Base-by-base conservation (phyloP, 2,329 filamentous ascomycete species). In the Lasiodiplodia sp. region DNA sequence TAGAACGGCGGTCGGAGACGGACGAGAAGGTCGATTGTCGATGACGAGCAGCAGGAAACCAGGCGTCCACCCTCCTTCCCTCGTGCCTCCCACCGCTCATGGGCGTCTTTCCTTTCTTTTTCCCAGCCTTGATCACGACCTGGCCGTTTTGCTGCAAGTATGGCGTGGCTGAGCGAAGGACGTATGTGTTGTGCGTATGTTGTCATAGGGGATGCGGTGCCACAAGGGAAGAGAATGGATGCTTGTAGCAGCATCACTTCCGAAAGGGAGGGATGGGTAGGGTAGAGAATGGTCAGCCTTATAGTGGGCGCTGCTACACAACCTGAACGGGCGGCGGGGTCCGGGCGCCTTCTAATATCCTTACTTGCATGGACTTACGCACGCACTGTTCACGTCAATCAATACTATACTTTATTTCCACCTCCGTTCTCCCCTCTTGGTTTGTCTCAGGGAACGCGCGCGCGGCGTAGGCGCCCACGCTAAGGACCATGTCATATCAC, bases 371-470 rank as follows among this genome's bases (percentile, higher is more conserved):
- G 38, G n/a, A 44, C 47, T 23, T 37, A 38, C 25, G 44, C 44
- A 28, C 44, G 60, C 60, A 64, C 44, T 38, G 58, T 52, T 53
- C 60, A 64, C 11, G 60, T 52, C 44, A 64, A 64, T 64, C 60
- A 25, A 52, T 52, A 52, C 47, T 38, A 37, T 38, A 64, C 60
- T 64, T 21, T 52, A 64, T 21, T 64, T 64, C 14, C 60, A 64
- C 60, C 60, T 64, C 60, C 44, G 44, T 34, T 25, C 44, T 52
- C n/a, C 18, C 31, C 28, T 34, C 52, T 62, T 57, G n/a, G 55
- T 25, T 21, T 28, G 40, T 44, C 58, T 31, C 44, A 38, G 44
- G 44, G 18, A 47, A 47, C 44, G 44, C 28, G 44, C 21, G 44
- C 21, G 31, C 55, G 34, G 55, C 55, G 55, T 31, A 28, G 52